Conservation (phyloP, 768 basidiomycete species). For the Pleurotus salmoneostramineus region DNA sequence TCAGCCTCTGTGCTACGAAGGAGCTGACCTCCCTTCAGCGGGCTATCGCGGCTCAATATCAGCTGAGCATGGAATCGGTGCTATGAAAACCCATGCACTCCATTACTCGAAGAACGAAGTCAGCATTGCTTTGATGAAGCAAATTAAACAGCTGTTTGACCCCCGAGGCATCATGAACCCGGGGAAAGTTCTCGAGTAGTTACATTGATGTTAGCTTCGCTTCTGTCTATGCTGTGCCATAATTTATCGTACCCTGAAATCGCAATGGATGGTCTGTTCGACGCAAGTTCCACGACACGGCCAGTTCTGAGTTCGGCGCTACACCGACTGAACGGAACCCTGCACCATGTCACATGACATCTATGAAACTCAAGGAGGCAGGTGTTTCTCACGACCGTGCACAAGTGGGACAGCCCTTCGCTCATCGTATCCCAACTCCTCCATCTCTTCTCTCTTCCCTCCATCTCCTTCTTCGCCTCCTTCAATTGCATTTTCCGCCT, state of each 20-base stretch:
- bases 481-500: neutral
- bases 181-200: constrained; percentile 65
- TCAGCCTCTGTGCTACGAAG: neutral
- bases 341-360: neutral
- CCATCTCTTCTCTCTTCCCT: neutral
- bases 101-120: constrained; percentile 79
- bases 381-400: neutral
- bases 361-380: neutral
- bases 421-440: neutral
- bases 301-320: no score
- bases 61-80: constrained; percentile 96
- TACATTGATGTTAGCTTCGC: constrained; percentile 4
- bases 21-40: constrained; percentile 33
- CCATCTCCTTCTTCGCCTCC: neutral
- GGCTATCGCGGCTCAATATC: constrained; percentile 88
- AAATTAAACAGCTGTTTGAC: constrained; percentile 86
- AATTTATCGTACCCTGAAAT: no score
- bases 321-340: neutral
- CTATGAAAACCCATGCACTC: constrained; percentile 89
- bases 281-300: no score
- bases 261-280: no score
- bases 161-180: constrained; percentile 92
- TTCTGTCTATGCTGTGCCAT: constrained; percentile 2
- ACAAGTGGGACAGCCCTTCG: neutral
- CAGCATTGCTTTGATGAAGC: constrained; percentile 87